These are phyloP conservation scores for Erysiphe pulchra DNA, from an alignment of 2,329 filamentous ascomycete genomes.

Conservation along the genomic window DNA sequence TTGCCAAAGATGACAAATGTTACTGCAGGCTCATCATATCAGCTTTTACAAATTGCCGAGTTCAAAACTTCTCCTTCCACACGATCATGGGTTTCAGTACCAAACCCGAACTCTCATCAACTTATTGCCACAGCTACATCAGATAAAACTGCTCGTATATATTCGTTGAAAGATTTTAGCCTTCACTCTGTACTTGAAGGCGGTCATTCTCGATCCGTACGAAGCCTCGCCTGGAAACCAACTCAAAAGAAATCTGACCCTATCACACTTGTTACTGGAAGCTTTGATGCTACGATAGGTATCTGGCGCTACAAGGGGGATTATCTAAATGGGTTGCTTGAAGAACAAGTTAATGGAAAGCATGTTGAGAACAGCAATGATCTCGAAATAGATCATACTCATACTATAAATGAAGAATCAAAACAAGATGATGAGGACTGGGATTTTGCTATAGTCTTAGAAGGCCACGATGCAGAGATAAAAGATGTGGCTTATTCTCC, in stretches of 20 bases:
- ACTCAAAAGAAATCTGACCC: constrained; percentile 17
- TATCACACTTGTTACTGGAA: constrained; percentile 57
- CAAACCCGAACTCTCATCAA: constrained; percentile 57
- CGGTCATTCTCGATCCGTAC: constrained; percentile 77
- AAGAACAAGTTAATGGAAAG: neutral
- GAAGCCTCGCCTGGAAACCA: constrained; percentile 72
- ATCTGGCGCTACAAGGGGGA: constrained; percentile 32
- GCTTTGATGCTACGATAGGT: constrained; percentile 80
- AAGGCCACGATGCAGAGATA: constrained; percentile 89
- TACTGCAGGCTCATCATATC: neutral
- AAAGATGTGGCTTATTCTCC: constrained; percentile 54
- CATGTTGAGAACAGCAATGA: neutral
- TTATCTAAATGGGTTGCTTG: neutral
- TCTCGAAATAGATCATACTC: neutral
- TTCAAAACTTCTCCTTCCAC: constrained; percentile 27
- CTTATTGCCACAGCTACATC: constrained; percentile 73
- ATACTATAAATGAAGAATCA: neutral
- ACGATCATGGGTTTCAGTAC: constrained; percentile 64
- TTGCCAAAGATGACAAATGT: too few relatives aligned
- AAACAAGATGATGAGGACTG: constrained; percentile 42
- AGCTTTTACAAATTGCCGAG: constrained; percentile 6
- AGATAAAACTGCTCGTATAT: constrained; percentile 67
- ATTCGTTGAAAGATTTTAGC: constrained; percentile 59
- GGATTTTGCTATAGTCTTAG: constrained; percentile 75
- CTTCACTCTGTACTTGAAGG: constrained; percentile 59